Conservation (phyloP, 2,329 filamentous ascomycete species). For the Pestalotiopsis sp. region DNA sequence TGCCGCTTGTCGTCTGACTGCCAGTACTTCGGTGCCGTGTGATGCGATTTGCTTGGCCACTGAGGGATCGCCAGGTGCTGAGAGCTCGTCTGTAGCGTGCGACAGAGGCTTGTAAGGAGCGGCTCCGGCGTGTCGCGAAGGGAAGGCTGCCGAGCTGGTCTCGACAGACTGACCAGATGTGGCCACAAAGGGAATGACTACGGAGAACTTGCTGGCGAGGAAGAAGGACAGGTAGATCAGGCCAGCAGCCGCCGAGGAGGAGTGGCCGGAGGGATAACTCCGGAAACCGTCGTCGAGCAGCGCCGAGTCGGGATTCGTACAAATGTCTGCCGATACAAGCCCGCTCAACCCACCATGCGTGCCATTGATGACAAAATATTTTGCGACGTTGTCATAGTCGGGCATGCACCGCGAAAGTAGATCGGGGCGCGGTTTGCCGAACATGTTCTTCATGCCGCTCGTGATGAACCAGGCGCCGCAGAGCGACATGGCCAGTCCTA, state of each 20-base stretch:
- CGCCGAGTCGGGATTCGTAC: constrained; percentile 62
- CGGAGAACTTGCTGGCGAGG: constrained; percentile 79
- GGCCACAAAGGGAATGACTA: constrained; percentile 71
- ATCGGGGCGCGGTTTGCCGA: constrained; percentile 76
- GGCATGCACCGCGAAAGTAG: constrained; percentile 79
- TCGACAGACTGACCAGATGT: constrained; percentile 48
- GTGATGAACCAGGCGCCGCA: constrained; percentile 78
- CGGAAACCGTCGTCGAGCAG: constrained; percentile 80
- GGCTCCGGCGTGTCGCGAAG: constrained; percentile 61
- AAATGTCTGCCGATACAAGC: constrained; percentile 77
- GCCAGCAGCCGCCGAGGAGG: constrained; percentile 75
- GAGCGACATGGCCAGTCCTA: constrained; percentile 76
- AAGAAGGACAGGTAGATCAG: constrained; percentile 86
- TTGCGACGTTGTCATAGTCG: constrained; percentile 63
- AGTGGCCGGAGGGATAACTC: constrained; percentile 79
- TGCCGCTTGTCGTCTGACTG: constrained; percentile 72
- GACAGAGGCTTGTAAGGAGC: constrained; percentile 39
- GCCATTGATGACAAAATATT: constrained; percentile 60
- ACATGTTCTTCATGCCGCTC: constrained; percentile 80
- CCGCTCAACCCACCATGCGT: constrained; percentile 57
- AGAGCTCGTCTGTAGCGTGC: constrained; percentile 27
- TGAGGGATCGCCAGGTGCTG: constrained; percentile 28
- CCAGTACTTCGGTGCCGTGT: constrained; percentile 43
- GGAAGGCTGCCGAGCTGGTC: constrained; percentile 59
- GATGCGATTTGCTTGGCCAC: constrained; percentile 31